Evolutionary conservation across 2,329 filamentous ascomycete species (phyloP).

Genomic region (Nothophaeocryptopus gaeumannii): DNA sequence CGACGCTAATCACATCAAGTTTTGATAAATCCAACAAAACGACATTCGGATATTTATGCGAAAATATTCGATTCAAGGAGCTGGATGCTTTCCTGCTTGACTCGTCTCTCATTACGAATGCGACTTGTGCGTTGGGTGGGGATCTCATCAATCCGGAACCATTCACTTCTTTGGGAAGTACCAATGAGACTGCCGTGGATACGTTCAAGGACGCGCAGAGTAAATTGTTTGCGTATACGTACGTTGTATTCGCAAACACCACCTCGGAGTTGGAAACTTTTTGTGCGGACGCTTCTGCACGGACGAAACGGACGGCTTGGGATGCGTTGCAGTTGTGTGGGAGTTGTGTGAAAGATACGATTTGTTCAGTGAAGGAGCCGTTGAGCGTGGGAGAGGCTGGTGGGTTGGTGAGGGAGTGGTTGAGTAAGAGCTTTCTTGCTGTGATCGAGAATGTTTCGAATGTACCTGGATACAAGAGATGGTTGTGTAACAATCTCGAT

Average conservation of each 20-base stretch:
- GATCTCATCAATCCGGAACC: slow-evolving; percentile 9
- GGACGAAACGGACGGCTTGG: slow-evolving; percentile 6
- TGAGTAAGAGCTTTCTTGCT: slow-evolving; percentile 18
- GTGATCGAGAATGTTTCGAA: slow-evolving; percentile 24
- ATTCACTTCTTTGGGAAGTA: slow-evolving; percentile 9
- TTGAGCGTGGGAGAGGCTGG: slow-evolving; percentile 13
- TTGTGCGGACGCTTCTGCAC: neutral
- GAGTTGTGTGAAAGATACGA: slow-evolving; percentile 18
- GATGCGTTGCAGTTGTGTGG: slow-evolving; percentile 19
- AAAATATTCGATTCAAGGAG: slow-evolving; percentile 23
- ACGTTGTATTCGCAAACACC: slow-evolving; percentile 17
- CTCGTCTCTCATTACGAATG: slow-evolving; percentile 17
- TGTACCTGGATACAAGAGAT: slow-evolving; percentile 16
- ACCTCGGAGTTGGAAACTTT: slow-evolving; percentile 1
- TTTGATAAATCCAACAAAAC: slow-evolving; percentile 22
- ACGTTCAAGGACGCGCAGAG: slow-evolving; percentile 20
- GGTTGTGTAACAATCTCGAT: slow-evolving; percentile 25
- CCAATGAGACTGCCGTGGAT: slow-evolving; percentile 12
- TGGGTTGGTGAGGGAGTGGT: slow-evolving; percentile 19
- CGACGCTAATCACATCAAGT: slow-evolving; percentile 24
- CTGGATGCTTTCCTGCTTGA: slow-evolving; percentile 26
- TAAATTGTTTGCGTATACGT: slow-evolving; percentile 23
- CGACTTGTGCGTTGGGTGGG: slow-evolving; percentile 21
- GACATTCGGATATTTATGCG: slow-evolving; percentile 26
- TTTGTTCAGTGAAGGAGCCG: slow-evolving; percentile 21